Evolutionary conservation across 495 filamentous ascomycete species (phyloP).

Genomic region (Xylaria sp.): DNA sequence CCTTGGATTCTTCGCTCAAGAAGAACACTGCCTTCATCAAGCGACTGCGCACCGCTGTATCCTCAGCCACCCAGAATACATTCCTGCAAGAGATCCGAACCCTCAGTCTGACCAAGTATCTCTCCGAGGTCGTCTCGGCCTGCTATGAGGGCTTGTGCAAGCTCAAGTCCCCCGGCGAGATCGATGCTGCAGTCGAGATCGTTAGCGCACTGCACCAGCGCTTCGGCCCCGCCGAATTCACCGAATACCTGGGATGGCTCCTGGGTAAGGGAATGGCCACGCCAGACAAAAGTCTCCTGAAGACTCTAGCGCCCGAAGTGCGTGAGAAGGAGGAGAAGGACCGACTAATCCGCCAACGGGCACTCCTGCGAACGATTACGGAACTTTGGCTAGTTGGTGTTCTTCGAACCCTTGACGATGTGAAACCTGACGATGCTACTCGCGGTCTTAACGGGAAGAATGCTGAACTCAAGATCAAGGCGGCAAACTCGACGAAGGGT

Average conservation of each 20-base stretch:
- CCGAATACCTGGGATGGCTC: slow-evolving; percentile 88
- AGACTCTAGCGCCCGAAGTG: slow-evolving; percentile 76
- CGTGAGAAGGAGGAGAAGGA: slow-evolving; percentile 97
- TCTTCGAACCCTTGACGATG: slow-evolving; percentile 87
- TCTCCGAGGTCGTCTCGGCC: slow-evolving; percentile 97
- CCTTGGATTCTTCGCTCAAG: slow-evolving; percentile 95
- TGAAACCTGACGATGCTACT: slow-evolving; percentile 82
- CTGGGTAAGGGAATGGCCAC: slow-evolving; percentile 91
- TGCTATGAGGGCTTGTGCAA: slow-evolving; percentile 95
- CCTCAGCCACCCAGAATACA: slow-evolving; percentile 73
- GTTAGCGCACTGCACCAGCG: slow-evolving; percentile 94
- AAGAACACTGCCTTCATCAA: slow-evolving; percentile 99
- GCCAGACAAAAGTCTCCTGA: slow-evolving; percentile 86
- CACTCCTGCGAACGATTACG: slow-evolving; percentile 86
- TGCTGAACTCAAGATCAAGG: slow-evolving; percentile 60
- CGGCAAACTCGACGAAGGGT: slow-evolving; percentile 56
- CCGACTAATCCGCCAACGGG: slow-evolving; percentile 81
- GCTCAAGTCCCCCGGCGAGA: slow-evolving; percentile 87
- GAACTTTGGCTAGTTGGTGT: slow-evolving; percentile 96
- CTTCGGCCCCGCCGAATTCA: slow-evolving; percentile 91
- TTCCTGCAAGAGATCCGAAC: slow-evolving; percentile 93
- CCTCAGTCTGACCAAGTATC: slow-evolving; percentile 93
- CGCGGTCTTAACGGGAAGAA: slow-evolving; percentile 61
- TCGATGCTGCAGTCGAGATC: slow-evolving; percentile 89
- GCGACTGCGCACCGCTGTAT: slow-evolving; percentile 88